Percentiles rank a stretch among this genome's conserved stretches.
Evolutionary conservation across 163 green algal genomes (phyloP).

Genomic region (Prototheca cutis): DNA sequence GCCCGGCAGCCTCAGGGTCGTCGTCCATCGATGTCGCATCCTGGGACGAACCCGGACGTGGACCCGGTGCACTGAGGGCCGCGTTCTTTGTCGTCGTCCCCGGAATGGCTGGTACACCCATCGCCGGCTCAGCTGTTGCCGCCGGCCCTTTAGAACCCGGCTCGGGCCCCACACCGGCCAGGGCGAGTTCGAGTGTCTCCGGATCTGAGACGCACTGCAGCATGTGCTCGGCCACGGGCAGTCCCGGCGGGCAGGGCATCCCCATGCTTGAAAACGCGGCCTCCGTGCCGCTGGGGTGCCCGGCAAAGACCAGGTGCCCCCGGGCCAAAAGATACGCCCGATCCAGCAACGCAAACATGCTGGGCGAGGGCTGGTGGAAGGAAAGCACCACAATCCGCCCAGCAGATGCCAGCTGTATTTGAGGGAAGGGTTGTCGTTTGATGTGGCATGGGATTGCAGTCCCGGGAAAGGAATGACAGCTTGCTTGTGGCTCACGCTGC

Average conservation of each 20-base stretch:
- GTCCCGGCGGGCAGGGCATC: conserved; percentile 21
- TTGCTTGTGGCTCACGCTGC: too few species aligned
- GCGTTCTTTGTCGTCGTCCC: too few species aligned
- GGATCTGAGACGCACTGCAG: conserved; percentile 7
- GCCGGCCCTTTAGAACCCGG: not conserved
- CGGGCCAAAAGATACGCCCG: conserved; percentile 21
- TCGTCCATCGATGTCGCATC: too few species aligned
- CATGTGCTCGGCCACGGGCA: conserved; percentile 37
- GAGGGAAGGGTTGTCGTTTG: too few species aligned
- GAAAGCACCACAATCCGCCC: conserved; percentile 51
- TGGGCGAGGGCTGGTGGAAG: conserved; percentile 51
- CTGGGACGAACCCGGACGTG: too few species aligned
- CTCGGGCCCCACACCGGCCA: not conserved
- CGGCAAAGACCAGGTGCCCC: conserved; percentile 18
- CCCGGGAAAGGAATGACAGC: too few species aligned
- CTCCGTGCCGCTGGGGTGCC: conserved; percentile 4
- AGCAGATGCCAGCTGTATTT: conserved; percentile 17
- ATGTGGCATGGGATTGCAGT: too few species aligned
- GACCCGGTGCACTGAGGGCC: too few species aligned
- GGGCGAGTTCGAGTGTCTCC: not conserved
- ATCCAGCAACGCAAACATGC: conserved; percentile 43
- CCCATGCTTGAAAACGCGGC: conserved; percentile 12
- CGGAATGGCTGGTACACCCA: not conserved
- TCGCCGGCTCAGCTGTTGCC: not conserved
- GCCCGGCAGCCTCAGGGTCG: too few species aligned